phyloP scores from a whole-genome alignment of 2,329 filamentous ascomycete species.

The Dactylellina sp. region DNA sequence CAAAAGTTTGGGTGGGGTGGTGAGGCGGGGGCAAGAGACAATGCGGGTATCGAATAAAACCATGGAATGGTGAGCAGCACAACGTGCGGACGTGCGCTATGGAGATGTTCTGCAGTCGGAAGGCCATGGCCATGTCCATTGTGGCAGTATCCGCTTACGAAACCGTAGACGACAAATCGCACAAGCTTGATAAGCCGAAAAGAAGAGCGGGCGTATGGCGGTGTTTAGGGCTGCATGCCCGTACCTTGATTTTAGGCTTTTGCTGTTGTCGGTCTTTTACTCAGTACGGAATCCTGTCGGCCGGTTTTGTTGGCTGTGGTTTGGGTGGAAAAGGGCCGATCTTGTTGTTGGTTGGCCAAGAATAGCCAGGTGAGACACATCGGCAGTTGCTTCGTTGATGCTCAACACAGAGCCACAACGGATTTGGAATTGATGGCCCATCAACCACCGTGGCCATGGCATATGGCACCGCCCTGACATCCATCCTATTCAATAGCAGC shows the following conservation, averaged over 20 bases:
- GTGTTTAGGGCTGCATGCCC: not conserved
- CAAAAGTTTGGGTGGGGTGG: not conserved
- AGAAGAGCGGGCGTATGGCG: too few relatives aligned
- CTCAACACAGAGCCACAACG: conserved; percentile 25
- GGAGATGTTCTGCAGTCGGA: not conserved
- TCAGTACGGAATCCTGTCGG: too few relatives aligned
- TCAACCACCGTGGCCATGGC: too few relatives aligned
- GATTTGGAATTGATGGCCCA: conserved; percentile 37
- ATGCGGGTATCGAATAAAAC: too few relatives aligned
- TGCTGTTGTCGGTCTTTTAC: too few relatives aligned
- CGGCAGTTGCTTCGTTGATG: conserved; percentile 9
- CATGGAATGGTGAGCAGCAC: too few relatives aligned
- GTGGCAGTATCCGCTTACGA: conserved; percentile 2
- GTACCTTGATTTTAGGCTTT: too few relatives aligned
- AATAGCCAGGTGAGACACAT: conserved; percentile 1
- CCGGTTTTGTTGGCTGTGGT: too few relatives aligned
- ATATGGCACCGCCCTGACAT: too few relatives aligned
- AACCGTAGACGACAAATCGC: not conserved
- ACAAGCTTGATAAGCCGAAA: not conserved
- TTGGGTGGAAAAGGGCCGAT: not conserved
- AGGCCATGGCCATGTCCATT: not conserved
- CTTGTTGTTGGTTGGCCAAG: not conserved
- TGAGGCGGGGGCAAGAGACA: not conserved
- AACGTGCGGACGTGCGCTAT: too few relatives aligned
- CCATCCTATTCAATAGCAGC: too few relatives aligned